Conservation (phyloP, 169 alveolate genomes). For the Amoebophrya sp. region DNA sequence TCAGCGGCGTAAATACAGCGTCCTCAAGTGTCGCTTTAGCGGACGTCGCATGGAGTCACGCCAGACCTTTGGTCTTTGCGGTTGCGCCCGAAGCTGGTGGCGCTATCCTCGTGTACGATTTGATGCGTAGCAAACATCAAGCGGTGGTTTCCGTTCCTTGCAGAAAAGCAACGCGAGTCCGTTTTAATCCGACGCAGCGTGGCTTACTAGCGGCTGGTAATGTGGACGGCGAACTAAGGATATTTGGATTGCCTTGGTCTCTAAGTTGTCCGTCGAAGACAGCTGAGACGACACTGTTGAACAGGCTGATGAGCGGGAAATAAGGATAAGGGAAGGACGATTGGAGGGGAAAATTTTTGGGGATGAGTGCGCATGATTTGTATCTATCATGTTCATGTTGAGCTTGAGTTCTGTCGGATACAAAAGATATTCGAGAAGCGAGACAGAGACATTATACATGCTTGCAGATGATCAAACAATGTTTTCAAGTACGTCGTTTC, state of each 20-base stretch:
- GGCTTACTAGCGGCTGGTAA: not conserved
- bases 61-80: not conserved
- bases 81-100: not conserved
- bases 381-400: not conserved
- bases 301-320: not conserved
- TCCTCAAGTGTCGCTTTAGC: not conserved
- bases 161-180: not conserved
- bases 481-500: not conserved
- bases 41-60: not conserved
- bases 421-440: not conserved
- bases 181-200: slow-evolving; percentile 14
- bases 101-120: not conserved
- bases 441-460: not conserved
- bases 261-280: not conserved
- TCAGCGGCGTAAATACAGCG: not conserved
- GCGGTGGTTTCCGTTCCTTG: not conserved
- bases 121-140: not conserved
- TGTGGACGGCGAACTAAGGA: not conserved
- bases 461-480: not conserved
- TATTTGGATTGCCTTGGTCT: not conserved
- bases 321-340: too few species aligned
- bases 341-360: not conserved
- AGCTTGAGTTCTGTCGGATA: too few species aligned
- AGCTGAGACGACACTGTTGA: not conserved
- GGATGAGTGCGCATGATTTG: not conserved